These are phyloP conservation scores for Trichoderma guizhouense DNA, from an alignment of 2,329 filamentous ascomycete genomes.

Conservation along the genomic window DNA sequence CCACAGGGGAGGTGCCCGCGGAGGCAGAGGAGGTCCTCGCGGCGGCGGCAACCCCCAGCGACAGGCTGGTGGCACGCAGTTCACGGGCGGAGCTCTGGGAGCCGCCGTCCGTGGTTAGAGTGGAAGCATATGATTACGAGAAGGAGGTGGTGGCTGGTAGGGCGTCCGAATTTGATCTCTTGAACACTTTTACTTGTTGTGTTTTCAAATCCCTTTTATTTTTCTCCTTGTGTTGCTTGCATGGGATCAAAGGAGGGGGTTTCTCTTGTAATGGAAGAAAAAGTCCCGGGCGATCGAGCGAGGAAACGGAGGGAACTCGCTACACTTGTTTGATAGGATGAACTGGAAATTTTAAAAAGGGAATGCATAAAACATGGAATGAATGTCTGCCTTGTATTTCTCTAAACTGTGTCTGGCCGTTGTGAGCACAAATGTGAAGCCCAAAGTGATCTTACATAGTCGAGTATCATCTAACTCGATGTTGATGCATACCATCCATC, in stretches of 20 bases:
- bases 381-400: not conserved
- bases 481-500: not conserved
- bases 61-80: constrained; percentile 71
- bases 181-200: constrained; percentile 13
- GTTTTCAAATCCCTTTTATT: constrained; percentile 8
- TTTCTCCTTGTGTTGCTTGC: constrained; percentile 25
- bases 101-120: constrained; percentile 59
- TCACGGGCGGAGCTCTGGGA: constrained; percentile 77
- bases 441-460: not conserved
- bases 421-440: not conserved
- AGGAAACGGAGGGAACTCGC: constrained; percentile 34
- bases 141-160: constrained; percentile 14
- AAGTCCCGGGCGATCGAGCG: constrained; percentile 21
- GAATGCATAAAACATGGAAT: constrained; percentile 15
- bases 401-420: not conserved
- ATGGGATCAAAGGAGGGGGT: constrained; percentile 29
- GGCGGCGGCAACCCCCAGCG: constrained; percentile 58
- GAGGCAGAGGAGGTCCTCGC: constrained; percentile 59
- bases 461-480: not conserved
- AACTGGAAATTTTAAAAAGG: constrained; percentile 27
- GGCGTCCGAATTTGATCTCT: constrained; percentile 19
- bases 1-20: constrained; percentile 57
- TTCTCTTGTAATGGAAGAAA: constrained; percentile 29
- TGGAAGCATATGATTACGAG: constrained; percentile 2
- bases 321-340: constrained; percentile 30